Percentiles rank a stretch among this genome's conserved stretches.
Conservation (phyloP, 108 stramenopile species). For the Pseudonitzschia delicatissima region DNA sequence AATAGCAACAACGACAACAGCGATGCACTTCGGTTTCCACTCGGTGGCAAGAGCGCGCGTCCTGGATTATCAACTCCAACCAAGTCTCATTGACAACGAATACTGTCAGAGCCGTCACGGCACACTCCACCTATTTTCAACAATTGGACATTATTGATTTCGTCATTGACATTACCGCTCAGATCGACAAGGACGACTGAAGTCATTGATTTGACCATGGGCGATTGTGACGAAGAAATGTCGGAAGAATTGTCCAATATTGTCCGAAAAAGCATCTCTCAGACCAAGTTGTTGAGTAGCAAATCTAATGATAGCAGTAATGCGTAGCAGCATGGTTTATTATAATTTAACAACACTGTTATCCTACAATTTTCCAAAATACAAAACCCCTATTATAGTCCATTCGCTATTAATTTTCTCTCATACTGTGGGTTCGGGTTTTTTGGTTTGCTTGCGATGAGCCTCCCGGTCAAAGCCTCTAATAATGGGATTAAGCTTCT, state of each 20-base stretch:
- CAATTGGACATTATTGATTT: slow-evolving; percentile 72
- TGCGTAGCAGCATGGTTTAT: no score
- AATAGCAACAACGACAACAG: no score
- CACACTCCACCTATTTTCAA: slow-evolving; percentile 61
- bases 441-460: not conserved
- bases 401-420: no score
- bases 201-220: slow-evolving; percentile 14
- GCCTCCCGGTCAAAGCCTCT: slow-evolving; percentile 19
- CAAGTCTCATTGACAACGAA: slow-evolving; percentile 75
- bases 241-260: no score
- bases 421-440: no score
- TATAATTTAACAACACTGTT: no score
- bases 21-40: slow-evolving; percentile 49
- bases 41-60: slow-evolving; percentile 61
- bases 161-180: slow-evolving; percentile 42
- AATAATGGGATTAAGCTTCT: slow-evolving; percentile 10
- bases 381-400: no score
- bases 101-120: slow-evolving; percentile 73
- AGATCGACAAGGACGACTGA: not conserved
- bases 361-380: no score
- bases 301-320: no score
- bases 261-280: no score
- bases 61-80: slow-evolving; percentile 76
- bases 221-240: slow-evolving; percentile 1
- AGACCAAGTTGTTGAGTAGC: no score